Evolutionary conservation across 768 basidiomycete species (phyloP), one percentile per base, ranked within the genome.

Genomic region (Podaxis mareebaensis): DNA sequence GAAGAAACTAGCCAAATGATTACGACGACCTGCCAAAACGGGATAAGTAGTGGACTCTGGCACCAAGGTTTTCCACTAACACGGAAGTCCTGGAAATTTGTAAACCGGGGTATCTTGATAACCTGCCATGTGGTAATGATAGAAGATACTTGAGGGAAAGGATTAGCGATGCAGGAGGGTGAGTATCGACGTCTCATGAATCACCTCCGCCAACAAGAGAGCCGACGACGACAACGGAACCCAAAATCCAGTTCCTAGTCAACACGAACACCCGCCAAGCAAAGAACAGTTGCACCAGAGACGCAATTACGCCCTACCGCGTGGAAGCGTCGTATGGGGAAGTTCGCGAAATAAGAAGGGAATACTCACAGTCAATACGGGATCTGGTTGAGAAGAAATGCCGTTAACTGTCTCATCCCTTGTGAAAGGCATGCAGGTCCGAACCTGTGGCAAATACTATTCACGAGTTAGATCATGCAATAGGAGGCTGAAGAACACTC

Each of bases 361-460:
- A 4, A 20, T 1, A 54, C 63, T 44, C 51, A 67, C 66, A 20
- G 60, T 64, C 42, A 64, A 40, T 12, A 63, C 66, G 36, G 66
- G 66, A 13, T 64, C 66, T 67, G 22, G 44, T 58, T 7, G 17
- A 38, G 28, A 49, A 26, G 49, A 28, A 20, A 30, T n/a, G 30
- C 8, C n/a, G 20, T 46, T 20, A 46, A 10, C 1, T 20, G 20
- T 26, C 12, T 36, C 11, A 8, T 10, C 13, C 30, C 30, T 2
- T n/a, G 24, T n/a, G 17, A 33, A 44, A 17, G 40, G n/a, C 36
- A n/a, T 13, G 30, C 10, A 42, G 28, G 15, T 64, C 10, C 44
- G 30, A 46, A 74, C 79, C 80, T 56, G 76, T 76, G 2, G 70
- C 76, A 68, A 81, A 81, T 10, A 82, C 81, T 81, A 65, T 17